phyloP scores from a whole-genome alignment of 176 grass and related monocot species.

The Guadua angustifolia region DNA sequence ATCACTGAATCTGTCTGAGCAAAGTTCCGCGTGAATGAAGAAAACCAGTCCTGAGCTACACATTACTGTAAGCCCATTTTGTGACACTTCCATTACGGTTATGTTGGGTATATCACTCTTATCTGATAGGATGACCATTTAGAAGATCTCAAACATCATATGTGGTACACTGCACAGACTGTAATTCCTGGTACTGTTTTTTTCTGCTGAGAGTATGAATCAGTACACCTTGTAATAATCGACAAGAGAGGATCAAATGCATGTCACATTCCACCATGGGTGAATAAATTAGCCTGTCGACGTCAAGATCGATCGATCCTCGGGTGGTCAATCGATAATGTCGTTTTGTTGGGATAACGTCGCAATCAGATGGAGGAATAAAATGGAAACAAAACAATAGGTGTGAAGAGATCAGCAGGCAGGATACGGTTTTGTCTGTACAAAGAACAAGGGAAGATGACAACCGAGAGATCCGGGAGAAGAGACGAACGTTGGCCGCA shows the following conservation, averaged over 20 bases:
- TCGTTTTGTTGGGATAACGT: slow-evolving; percentile 32
- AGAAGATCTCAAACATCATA: neutral
- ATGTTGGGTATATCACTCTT: neutral
- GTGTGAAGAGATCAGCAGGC: slow-evolving; percentile 34
- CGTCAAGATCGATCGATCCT: slow-evolving; percentile 26
- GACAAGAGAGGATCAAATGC: slow-evolving; percentile 26
- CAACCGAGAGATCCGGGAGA: slow-evolving; percentile 54
- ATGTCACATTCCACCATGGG: slow-evolving; percentile 46
- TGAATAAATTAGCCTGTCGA: slow-evolving; percentile 44
- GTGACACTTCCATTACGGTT: neutral
- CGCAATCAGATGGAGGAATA: slow-evolving; percentile 39
- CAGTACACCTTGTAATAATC: slow-evolving; percentile 50
- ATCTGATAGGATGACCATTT: neutral
- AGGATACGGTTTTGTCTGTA: slow-evolving; percentile 49
- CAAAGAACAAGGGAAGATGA: slow-evolving; percentile 48
- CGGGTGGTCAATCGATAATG: slow-evolving; percentile 13
- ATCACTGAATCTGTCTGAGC: neutral
- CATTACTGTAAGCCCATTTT: neutral
- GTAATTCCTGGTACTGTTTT: slow-evolving; percentile 13
- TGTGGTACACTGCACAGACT: neutral
- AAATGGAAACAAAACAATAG: neutral
- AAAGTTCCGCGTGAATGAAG: slow-evolving; percentile 13
- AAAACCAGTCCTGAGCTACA: slow-evolving; percentile 1
- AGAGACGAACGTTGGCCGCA: slow-evolving; percentile 53
- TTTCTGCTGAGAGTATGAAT: neutral